Evolutionary conservation across 495 filamentous ascomycete genomes (phyloP).

Genomic region (Podospora fimiseda): DNA sequence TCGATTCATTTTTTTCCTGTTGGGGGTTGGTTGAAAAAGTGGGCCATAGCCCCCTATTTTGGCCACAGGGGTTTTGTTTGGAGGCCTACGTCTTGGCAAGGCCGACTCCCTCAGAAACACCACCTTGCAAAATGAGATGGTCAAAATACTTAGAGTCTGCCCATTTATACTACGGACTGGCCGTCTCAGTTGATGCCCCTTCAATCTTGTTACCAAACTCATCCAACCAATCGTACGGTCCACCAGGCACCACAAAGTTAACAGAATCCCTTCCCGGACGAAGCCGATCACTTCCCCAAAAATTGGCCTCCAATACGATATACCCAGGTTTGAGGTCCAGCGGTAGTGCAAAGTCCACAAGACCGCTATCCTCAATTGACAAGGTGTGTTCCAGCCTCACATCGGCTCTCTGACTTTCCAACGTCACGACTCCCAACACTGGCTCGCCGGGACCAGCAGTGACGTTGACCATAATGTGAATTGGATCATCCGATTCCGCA

Average conservation of each 20-base stretch:
- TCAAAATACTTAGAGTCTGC: too few species aligned
- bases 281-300: constrained; percentile 1
- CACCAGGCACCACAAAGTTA: neutral
- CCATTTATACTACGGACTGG: too few species aligned
- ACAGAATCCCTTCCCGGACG: neutral
- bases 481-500: neutral
- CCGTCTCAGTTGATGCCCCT: too few species aligned
- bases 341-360: neutral
- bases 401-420: neutral
- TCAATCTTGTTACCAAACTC: too few species aligned
- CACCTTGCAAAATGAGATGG: too few species aligned
- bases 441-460: constrained; percentile 8
- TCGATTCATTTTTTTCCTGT: too few species aligned
- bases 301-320: neutral
- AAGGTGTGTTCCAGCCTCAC: neutral
- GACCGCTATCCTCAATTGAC: neutral
- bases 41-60: too few species aligned
- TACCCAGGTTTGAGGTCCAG: neutral
- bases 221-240: neutral
- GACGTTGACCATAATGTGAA: neutral
- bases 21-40: too few species aligned
- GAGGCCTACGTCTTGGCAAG: too few species aligned
- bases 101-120: too few species aligned
- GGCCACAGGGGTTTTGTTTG: too few species aligned
- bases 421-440: neutral